Conservation (phyloP, 768 basidiomycete species). For the Podaxis sp. region DNA sequence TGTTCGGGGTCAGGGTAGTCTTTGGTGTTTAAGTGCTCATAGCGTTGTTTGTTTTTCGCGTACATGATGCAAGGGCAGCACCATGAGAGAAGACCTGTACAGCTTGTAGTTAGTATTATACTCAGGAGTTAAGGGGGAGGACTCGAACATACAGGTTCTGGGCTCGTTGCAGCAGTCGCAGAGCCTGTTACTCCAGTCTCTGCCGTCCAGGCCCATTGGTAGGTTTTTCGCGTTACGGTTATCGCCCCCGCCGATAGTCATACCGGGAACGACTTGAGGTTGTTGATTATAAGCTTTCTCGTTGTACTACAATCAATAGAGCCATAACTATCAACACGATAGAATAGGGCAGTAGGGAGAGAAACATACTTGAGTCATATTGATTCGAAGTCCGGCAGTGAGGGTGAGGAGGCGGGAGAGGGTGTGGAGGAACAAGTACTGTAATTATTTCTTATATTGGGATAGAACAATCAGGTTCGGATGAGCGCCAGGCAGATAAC, state of each 20-base stretch:
- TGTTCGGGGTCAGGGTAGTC: conserved; percentile 38
- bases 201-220: conserved; percentile 30
- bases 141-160: conserved; percentile 30
- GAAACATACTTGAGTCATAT: conserved; percentile 1
- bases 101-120: neutral
- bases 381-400: neutral
- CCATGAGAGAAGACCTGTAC: conserved; percentile 33
- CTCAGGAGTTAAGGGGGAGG: neutral
- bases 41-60: conserved; percentile 38
- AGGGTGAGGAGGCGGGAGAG: neutral
- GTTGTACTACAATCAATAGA: neutral
- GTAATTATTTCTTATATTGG: neutral
- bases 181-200: conserved; percentile 36
- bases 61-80: conserved; percentile 45
- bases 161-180: conserved; percentile 30
- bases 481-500: neutral
- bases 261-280: conserved; percentile 17
- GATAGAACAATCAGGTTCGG: neutral
- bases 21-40: conserved; percentile 34
- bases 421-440: neutral
- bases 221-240: conserved; percentile 36
- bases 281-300: neutral
- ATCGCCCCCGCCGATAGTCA: conserved; percentile 29
- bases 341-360: neutral
- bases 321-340: neutral